A percentile compares a stretch with the other conserved stretches of the same genome.
phyloP scores from a whole-genome alignment of 2,329 filamentous ascomycete genomes.

The Colletotrichum higginsianum region DNA sequence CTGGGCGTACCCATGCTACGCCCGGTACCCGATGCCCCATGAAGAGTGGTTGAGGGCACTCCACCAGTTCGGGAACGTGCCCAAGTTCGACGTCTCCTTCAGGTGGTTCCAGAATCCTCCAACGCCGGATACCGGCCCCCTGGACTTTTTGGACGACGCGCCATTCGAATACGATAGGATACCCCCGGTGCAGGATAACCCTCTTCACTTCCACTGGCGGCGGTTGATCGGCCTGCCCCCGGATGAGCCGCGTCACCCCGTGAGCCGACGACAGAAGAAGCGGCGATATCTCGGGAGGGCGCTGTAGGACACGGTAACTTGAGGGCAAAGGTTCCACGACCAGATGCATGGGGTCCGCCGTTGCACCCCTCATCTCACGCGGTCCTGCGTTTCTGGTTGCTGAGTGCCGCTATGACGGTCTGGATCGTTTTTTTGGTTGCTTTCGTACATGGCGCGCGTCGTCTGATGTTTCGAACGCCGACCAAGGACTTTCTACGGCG shows the following conservation, averaged over 20 bases:
- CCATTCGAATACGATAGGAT: constrained; percentile 29
- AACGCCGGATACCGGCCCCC: constrained; percentile 12
- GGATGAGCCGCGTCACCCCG: constrained; percentile 18
- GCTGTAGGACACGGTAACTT: not conserved
- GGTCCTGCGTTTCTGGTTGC: not conserved
- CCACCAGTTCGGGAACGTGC: constrained; percentile 28
- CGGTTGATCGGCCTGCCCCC: constrained; percentile 13
- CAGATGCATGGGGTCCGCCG: too few species aligned
- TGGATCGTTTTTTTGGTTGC: not conserved
- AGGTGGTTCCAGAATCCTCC: constrained; percentile 31
- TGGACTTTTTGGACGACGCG: constrained; percentile 29
- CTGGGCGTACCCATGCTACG: constrained; percentile 32
- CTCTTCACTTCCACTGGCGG: constrained; percentile 31
- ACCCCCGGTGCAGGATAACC: constrained; percentile 23
- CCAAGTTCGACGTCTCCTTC: constrained; percentile 7
- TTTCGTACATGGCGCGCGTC: not conserved
- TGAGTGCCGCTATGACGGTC: not conserved
- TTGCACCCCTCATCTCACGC: not conserved
- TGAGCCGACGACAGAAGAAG: constrained; percentile 19
- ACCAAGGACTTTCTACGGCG: not conserved
- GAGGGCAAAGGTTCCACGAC: not conserved
- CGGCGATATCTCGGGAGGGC: constrained; percentile 13
- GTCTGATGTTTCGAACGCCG: constrained; percentile 10
- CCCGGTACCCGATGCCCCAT: constrained; percentile 32
- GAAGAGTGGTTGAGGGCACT: constrained; percentile 34